Conservation (phyloP, 805 yeast genomes). For the Hanseniaspora pseudoguilliermondii region DNA sequence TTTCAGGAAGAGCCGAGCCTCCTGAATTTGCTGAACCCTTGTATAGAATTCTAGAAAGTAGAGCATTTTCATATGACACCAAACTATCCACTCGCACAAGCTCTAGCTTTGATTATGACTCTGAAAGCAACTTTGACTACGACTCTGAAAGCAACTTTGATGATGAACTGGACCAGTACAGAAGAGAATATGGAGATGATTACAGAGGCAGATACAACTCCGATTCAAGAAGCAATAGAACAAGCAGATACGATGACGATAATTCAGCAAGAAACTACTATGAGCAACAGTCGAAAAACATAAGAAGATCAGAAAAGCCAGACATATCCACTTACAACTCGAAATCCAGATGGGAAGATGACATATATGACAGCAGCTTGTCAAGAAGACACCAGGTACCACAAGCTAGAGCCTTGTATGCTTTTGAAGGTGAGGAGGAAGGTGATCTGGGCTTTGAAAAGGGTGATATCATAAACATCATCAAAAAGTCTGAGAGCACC, state of each 20-base stretch:
- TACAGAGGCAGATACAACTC: slow-evolving; percentile 9
- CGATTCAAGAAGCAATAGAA: background rate
- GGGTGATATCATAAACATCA: slow-evolving; percentile 83
- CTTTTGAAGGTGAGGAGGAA: slow-evolving; percentile 83
- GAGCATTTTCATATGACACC: slow-evolving; percentile 56
- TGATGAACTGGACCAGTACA: slow-evolving; percentile 13
- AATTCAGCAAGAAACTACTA: slow-evolving; percentile 34
- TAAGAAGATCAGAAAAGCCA: slow-evolving; percentile 3
- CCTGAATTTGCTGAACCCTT: slow-evolving; percentile 85
- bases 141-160: slow-evolving; percentile 19
- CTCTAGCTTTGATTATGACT: slow-evolving; percentile 20
- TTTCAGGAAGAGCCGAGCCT: slow-evolving; percentile 78
- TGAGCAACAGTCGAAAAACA: slow-evolving; percentile 17
- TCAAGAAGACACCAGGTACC: slow-evolving; percentile 33
- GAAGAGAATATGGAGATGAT: slow-evolving; percentile 14
- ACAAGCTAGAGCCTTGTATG: slow-evolving; percentile 80
- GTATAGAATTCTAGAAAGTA: slow-evolving; percentile 71
- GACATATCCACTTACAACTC: slow-evolving; percentile 16
- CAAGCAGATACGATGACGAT: slow-evolving; percentile 26
- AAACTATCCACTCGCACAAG: slow-evolving; percentile 28
- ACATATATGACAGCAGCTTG: slow-evolving; percentile 53
- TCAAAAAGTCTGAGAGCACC: slow-evolving; percentile 72
- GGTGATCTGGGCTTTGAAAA: slow-evolving; percentile 88
- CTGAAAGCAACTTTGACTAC: slow-evolving; percentile 19
- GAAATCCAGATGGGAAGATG: slow-evolving; percentile 72